A percentile compares a stretch with the other conserved stretches of the same genome.
phyloP scores from a whole-genome alignment of 2,329 filamentous ascomycete species.

The Blastomyces parvus region DNA sequence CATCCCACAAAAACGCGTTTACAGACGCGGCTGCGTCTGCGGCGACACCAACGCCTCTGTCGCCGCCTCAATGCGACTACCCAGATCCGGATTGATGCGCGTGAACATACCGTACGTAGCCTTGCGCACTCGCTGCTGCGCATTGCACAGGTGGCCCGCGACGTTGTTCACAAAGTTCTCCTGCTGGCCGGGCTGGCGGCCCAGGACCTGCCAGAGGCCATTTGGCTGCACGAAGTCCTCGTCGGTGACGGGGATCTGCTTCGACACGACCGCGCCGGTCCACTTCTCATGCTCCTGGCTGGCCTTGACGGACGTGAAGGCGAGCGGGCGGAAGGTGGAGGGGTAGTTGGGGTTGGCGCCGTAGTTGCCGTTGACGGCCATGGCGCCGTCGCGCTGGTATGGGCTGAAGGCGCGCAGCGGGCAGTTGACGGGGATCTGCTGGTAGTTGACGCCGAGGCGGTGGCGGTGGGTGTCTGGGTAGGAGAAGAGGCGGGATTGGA shows the following conservation, averaged over 20 bases:
- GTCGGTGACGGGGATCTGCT: constrained; percentile 35
- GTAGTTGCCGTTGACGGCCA: constrained; percentile 59
- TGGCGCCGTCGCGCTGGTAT: constrained; percentile 63
- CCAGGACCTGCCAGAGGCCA: constrained; percentile 37
- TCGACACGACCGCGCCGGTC: constrained; percentile 31
- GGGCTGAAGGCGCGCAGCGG: constrained; percentile 48
- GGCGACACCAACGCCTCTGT: constrained; percentile 36
- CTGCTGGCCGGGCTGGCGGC: constrained; percentile 46
- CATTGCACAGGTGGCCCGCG: constrained; percentile 46
- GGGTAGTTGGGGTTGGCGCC: constrained; percentile 49
- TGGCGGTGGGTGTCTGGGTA: constrained; percentile 60
- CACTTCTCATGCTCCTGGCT: constrained; percentile 39
- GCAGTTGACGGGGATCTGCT: constrained; percentile 54
- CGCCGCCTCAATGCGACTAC: constrained; percentile 42
- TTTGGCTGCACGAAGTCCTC: constrained; percentile 39
- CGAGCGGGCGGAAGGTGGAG: constrained; percentile 31
- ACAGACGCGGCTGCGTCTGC: constrained; percentile 12
- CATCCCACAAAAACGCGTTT: background rate
- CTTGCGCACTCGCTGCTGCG: constrained; percentile 46
- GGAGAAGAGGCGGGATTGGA: constrained; percentile 61
- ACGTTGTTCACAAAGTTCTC: constrained; percentile 53
- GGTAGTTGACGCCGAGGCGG: constrained; percentile 55
- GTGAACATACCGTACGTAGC: constrained; percentile 54
- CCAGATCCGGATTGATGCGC: constrained; percentile 47
- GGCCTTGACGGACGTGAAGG: constrained; percentile 32